Conservation (phyloP, 169 alveolate genomes). For the Perkinsus olseni region DNA sequence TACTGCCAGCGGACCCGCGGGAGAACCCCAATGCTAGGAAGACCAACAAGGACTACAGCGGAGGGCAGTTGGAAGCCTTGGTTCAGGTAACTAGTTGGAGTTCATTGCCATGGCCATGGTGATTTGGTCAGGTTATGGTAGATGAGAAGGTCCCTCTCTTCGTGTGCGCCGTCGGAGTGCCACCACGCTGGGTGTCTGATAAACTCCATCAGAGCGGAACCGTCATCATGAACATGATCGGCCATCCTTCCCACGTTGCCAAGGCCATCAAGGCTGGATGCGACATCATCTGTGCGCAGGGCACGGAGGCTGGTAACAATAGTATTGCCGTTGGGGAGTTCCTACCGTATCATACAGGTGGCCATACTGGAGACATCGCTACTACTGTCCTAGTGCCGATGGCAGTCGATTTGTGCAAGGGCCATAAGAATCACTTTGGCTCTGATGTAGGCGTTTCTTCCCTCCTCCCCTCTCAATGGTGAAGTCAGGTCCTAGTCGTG, state of each 20-base stretch:
- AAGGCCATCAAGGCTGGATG: conserved; percentile 33
- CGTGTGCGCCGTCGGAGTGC: conserved; percentile 37
- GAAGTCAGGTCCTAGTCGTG: conserved; percentile 18
- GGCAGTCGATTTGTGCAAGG: neutral
- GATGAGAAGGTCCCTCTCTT: conserved; percentile 11
- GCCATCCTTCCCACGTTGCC: conserved; percentile 23
- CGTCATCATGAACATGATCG: conserved; percentile 25
- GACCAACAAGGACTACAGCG: neutral
- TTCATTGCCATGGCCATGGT: neutral
- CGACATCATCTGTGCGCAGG: conserved; percentile 35
- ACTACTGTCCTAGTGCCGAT: conserved; percentile 28
- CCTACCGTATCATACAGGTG: neutral
- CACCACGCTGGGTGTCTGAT: conserved; percentile 22
- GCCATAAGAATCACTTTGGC: neutral
- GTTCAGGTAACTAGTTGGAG: neutral
- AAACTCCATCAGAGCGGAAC: conserved; percentile 9
- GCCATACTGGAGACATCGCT: conserved; percentile 28
- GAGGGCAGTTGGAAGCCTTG: neutral
- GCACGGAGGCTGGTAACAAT: conserved; percentile 15
- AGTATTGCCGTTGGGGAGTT: neutral
- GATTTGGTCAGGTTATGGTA: neutral
- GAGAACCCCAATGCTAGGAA: neutral
- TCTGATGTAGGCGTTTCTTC: neutral
- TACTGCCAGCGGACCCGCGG: neutral
- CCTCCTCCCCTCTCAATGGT: neutral